Evolutionary conservation across 345 rosid species (phyloP).

Genomic region (Arabis alpina): DNA sequence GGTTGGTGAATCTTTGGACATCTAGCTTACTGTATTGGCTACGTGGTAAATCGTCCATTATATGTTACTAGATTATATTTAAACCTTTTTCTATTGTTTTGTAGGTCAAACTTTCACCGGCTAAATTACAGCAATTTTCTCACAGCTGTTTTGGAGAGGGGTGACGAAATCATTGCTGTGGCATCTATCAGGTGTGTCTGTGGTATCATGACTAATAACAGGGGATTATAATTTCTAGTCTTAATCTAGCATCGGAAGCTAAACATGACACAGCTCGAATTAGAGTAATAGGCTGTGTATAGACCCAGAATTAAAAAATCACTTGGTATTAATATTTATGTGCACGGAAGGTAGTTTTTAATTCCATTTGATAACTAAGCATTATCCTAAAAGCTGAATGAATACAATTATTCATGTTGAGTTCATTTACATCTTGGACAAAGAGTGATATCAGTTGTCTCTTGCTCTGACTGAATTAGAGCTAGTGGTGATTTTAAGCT

Average conservation of each 20-base stretch:
- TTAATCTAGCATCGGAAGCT: not conserved
- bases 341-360: not conserved
- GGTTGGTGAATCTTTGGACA: constrained; percentile 1
- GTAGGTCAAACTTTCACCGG: constrained; percentile 88
- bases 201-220: constrained; percentile 10
- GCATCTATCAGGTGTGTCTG: constrained; percentile 82
- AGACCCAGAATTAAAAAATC: not conserved
- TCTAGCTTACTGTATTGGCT: not conserved
- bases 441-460: no score
- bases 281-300: constrained; percentile 11
- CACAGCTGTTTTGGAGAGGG: constrained; percentile 81
- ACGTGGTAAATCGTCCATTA: not conserved
- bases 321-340: not conserved
- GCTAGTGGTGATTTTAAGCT: no score
- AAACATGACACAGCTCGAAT: not conserved
- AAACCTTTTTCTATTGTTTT: constrained; percentile 30
- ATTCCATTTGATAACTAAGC: no score
- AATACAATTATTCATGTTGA: no score
- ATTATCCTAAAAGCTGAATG: no score
- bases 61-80: constrained; percentile 1
- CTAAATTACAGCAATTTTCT: constrained; percentile 73
- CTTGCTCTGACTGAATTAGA: no score
- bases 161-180: constrained; percentile 79
- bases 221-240: constrained; percentile 5
- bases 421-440: no score